Evolutionary conservation across 2,329 filamentous ascomycete species (phyloP).

Genomic region (Botrytis medusae): DNA sequence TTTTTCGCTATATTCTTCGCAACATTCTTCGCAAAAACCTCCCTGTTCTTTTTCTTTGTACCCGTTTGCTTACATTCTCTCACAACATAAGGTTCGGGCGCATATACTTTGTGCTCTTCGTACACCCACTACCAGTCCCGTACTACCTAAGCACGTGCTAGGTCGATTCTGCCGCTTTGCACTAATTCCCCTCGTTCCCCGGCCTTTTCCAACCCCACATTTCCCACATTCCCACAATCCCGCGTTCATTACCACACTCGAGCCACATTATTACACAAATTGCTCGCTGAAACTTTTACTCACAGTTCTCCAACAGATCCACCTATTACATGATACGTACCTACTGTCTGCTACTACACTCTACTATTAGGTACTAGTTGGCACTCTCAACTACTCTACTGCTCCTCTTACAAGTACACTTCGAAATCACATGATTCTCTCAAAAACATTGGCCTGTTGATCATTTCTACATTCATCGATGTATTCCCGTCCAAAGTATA

Average conservation of each 20-base stretch:
- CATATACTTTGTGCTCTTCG: background rate
- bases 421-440: background rate
- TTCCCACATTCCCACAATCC: background rate
- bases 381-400: background rate
- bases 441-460: background rate
- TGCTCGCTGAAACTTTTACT: background rate
- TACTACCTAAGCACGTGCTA: background rate
- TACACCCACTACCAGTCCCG: too few relatives aligned
- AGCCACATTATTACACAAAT: background rate
- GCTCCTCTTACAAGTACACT: background rate
- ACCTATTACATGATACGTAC: background rate
- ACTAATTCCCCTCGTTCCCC: background rate
- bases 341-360: too few relatives aligned
- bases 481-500: background rate
- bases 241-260: background rate
- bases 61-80: background rate
- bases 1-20: background rate
- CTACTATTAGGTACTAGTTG: too few relatives aligned
- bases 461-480: background rate
- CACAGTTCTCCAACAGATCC: background rate
- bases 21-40: background rate
- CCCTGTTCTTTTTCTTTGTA: background rate
- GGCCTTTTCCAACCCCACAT: background rate
- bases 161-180: background rate
- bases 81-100: background rate